Percentiles rank a stretch among this genome's conserved stretches.
Evolutionary conservation across 2,329 filamentous ascomycete genomes (phyloP).

Genomic region (Aspergillus hortae): DNA sequence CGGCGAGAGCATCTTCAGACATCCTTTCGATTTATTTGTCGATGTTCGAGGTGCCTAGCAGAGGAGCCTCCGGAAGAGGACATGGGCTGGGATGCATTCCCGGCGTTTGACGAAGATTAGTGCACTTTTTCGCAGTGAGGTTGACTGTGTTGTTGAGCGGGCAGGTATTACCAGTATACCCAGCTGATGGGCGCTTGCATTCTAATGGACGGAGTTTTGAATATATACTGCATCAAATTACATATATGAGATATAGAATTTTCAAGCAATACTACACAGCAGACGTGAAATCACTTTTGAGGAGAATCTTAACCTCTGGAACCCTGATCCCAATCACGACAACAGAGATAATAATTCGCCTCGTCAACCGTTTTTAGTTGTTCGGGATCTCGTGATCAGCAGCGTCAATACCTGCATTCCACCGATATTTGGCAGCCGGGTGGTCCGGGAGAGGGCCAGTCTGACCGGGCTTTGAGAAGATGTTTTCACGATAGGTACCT

Average conservation of each 20-base stretch:
- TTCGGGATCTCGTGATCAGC: conserved; percentile 27
- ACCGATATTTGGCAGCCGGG: conserved; percentile 35
- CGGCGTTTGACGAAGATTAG: conserved; percentile 1
- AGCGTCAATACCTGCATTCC: conserved; percentile 35
- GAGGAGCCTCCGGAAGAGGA: conserved; percentile 17
- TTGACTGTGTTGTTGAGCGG: too few species aligned
- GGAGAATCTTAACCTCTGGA: too few species aligned
- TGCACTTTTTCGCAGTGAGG: too few species aligned
- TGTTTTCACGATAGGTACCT: conserved; percentile 40
- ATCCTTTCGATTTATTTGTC: conserved; percentile 28
- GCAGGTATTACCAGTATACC: too few species aligned
- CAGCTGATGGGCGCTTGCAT: too few species aligned
- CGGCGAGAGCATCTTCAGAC: conserved; percentile 23
- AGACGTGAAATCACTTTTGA: too few species aligned
- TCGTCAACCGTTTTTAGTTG: conserved; percentile 2
- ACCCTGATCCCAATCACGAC: not conserved
- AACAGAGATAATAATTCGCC: not conserved
- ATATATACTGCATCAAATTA: too few species aligned
- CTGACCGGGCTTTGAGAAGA: conserved; percentile 31
- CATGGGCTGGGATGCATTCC: conserved; percentile 18
- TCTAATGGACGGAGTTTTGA: too few species aligned
- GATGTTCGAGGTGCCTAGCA: conserved; percentile 22
- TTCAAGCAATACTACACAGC: too few species aligned
- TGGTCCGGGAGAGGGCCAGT: conserved; percentile 32
- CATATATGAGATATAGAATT: too few species aligned